Evolutionary conservation across 441 rosid genomes (phyloP).

Genomic region (Adansonia grandidieri): DNA sequence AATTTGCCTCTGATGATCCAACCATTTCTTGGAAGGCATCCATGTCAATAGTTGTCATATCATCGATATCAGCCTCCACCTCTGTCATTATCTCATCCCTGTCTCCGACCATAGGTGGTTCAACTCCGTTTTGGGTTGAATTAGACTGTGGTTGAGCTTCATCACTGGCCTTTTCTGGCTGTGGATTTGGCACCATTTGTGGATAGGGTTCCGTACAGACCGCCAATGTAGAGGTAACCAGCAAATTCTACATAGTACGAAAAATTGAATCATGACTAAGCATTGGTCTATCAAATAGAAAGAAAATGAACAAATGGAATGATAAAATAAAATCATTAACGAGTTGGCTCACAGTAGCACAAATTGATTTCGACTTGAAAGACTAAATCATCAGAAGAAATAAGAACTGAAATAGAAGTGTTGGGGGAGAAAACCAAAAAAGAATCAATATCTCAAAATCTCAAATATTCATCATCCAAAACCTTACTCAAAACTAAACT

Average conservation of each 20-base stretch:
- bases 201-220: slow-evolving; percentile 53
- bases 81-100: slow-evolving; percentile 79
- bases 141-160: slow-evolving; percentile 38
- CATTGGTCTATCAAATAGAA: not conserved
- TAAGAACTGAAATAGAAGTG: too few relatives aligned
- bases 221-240: slow-evolving; percentile 75
- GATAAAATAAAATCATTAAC: not conserved
- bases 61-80: slow-evolving; percentile 69
- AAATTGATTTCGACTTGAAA: not conserved
- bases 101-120: slow-evolving; percentile 56
- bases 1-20: slow-evolving; percentile 56
- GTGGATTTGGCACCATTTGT: slow-evolving; percentile 41
- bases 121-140: slow-evolving; percentile 63
- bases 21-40: slow-evolving; percentile 65
- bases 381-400: not conserved
- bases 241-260: slow-evolving; percentile 60
- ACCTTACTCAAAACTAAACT: not conserved
- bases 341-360: not conserved
- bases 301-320: not conserved
- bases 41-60: slow-evolving; percentile 65
- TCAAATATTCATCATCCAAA: not conserved
- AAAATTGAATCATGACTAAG: not conserved
- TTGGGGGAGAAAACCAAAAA: too few relatives aligned
- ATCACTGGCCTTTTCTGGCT: slow-evolving; percentile 41
- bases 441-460: not conserved